Base-by-base conservation (phyloP, 1,284 basidiomycete species). In the Microbotryomycetes sp. region DNA sequence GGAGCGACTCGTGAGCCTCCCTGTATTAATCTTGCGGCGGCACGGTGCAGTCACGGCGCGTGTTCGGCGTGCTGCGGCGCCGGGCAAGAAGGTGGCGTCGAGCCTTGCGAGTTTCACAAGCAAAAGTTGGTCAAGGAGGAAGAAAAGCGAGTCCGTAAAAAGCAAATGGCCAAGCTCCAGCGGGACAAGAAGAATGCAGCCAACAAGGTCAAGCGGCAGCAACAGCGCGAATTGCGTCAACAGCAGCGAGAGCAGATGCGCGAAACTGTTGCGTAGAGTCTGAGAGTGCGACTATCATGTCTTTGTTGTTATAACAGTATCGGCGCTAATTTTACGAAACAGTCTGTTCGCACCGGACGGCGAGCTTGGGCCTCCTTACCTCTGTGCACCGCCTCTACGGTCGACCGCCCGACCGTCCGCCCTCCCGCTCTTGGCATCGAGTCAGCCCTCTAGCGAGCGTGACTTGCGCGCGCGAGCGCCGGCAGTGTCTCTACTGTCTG, bases 31-130 rank as follows among this genome's bases (percentile, higher is more conserved):
- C 58, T 72, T 0, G 71, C 70, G n/a, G 66, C 66, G 2, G 67
- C 69, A 1, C 66, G 66, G 30, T 75, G 74, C 61, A 28, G 63
- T 41, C 67, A 27, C 57, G 60, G 27, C 16, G 57, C 56, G 21
- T 66, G 65, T 30, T 66, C 66, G 47, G 70, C 73, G 51, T 76
- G 75, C 16, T 67, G 62, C 13, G 35, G 46, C 23, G 1, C 15
- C 45, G 51, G 27, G 57, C 52, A 16, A 57, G 67, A 41, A 67
- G 70, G 15, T 56, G 52, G 45, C 52, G 54, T 35, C 24, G 76
- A 3, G 61, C 64, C 46, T 75, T 79, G 79, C 60, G 76, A 77
- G 49, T 71, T 71, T 21, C 79, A 80, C 63, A 76, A 78, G 62
- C 73, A 65, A 35, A 73, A 72, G 56, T 72, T 74, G 59, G 67